Evolutionary conservation across 2,329 filamentous ascomycete genomes (phyloP), one percentile per base, ranked within the genome.

Genomic region (Penicillium sp.): DNA sequence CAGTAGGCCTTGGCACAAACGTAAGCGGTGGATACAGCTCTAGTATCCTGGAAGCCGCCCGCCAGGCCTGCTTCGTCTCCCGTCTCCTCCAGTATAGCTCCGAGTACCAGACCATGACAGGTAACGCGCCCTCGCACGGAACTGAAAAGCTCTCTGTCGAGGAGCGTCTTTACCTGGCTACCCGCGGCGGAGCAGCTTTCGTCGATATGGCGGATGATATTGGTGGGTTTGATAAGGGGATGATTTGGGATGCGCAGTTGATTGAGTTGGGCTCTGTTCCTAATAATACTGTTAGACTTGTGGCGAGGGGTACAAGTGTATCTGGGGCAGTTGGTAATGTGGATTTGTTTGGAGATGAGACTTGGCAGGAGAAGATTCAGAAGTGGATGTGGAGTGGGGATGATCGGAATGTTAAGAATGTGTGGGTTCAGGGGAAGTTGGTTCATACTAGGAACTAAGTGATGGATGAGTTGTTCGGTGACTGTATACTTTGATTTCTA

Each of bases 311-410:
- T 37, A n/a, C 24, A 1, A 51, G n/a, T 78, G 79, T 0, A 4
- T 77, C 80, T 2, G 81, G 81, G 0, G 70, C 84, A 4, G 78
- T 80, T 1, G 88, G 89, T 0, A 88, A 89, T 51, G 92, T 97
- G 0, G 93, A 97, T 77, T 76, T 97, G 0, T 99, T 97, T 81
- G 93, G 93, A 1, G 93, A 89, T 86, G 94, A 98, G 84, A 86
- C 74, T n/a, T 96, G 91, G 92, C 87, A 90, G 42, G 92, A 98
- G 72, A 86, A 83, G 72, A 80, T 98, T 12, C 91, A 92, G 58
- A 99, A 99, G 82, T 98, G 95, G 95, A 82, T 98, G 65, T 99
- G 91, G 79, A 91, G 87, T 67, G 95, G 95, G 0, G 93, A 98
- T 81, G 95, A 98, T 79, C 84, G 94, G 69, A 98, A 98, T 77